Base-by-base conservation (phyloP, 768 basidiomycete species). In the Chlorophyllum brunneum region DNA sequence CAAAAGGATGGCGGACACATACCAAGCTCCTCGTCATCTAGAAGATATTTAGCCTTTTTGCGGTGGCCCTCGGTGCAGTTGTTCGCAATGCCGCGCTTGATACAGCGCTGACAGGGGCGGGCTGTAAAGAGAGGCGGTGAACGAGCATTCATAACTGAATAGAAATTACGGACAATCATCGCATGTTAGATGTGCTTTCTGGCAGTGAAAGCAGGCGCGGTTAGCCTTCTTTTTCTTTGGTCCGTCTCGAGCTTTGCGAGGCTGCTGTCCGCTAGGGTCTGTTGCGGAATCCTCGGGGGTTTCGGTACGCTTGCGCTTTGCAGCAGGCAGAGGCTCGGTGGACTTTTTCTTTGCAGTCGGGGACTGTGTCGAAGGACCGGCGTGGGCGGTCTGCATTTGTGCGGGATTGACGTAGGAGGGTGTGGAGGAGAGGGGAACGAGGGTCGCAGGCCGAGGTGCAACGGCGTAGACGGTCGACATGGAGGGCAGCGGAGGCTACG, bases 101-200 rank as follows among this genome's bases (percentile, higher is more conserved):
- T 77, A 64, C 97, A 99, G 36, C 97, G 83, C 58, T 92, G 90
- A 71, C 97, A 99, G 23, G 97, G 97, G 48, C 97, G 88, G 42
- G 92, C 95, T 98, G n/a, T n/a, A n/a, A n/a, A 61, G 45, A 49
- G 37, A 55, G 22, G 42, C 58, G 34, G 34, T 61, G 55, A 54
- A 52, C 45, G 58, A 52, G 46, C 45, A 36, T 6, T 26, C 26
- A 43, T 30, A 5, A 29, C 38, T 30, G 31, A 6, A 2, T n/a
- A 34, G 7, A 16, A 41, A 43, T 60, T 31, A 81, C 90, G 66
- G 63, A 97, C 95, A 84, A 64, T 98, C 95, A 67, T 98, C 95
- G 67, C 95, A 98, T n/a, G 95, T 98, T 59, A 98, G 74, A 69
- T 98, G 95, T 2, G 94, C 93, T 67, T 93, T 95, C 70, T 98